phyloP scores from a whole-genome alignment of 805 yeast species.

The Wickerhamomyces bovis region DNA sequence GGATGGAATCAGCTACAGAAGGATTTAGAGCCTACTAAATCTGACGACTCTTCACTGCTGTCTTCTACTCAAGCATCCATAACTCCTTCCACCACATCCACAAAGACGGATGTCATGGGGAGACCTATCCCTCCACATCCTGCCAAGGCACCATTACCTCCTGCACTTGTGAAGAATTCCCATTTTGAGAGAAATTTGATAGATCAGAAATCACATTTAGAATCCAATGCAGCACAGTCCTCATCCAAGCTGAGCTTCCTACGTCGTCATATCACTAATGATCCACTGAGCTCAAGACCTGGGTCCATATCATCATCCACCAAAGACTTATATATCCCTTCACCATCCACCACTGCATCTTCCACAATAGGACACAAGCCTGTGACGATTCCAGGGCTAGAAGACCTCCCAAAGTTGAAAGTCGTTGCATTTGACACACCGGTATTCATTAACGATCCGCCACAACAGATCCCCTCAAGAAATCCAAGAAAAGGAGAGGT shows the following conservation, averaged over 20 bases:
- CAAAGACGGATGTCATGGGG: conserved; percentile 32
- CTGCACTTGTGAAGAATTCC: conserved; percentile 34
- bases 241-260: conserved; percentile 9
- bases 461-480: conserved; percentile 89
- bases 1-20: conserved; percentile 20
- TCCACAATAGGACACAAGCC: background rate
- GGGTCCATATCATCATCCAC: conserved; percentile 4
- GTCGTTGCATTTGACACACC: conserved; percentile 75
- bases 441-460: conserved; percentile 77
- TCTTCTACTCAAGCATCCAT: conserved; percentile 6
- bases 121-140: conserved; percentile 51
- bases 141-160: conserved; percentile 37
- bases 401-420: conserved; percentile 37
- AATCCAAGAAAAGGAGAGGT: conserved; percentile 82
- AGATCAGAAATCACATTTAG: background rate
- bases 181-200: conserved; percentile 5
- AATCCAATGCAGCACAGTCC: background rate
- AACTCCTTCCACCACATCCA: conserved; percentile 11
- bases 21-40: conserved; percentile 4
- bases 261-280: conserved; percentile 7
- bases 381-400: conserved; percentile 33
- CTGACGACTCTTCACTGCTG: background rate
- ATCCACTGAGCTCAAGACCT: conserved; percentile 1
- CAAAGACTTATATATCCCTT: background rate
- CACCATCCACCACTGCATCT: background rate